A percentile compares a stretch with the other conserved stretches of the same genome.
phyloP scores from a whole-genome alignment of 164 flowering plant genomes.

The Santalum album region DNA sequence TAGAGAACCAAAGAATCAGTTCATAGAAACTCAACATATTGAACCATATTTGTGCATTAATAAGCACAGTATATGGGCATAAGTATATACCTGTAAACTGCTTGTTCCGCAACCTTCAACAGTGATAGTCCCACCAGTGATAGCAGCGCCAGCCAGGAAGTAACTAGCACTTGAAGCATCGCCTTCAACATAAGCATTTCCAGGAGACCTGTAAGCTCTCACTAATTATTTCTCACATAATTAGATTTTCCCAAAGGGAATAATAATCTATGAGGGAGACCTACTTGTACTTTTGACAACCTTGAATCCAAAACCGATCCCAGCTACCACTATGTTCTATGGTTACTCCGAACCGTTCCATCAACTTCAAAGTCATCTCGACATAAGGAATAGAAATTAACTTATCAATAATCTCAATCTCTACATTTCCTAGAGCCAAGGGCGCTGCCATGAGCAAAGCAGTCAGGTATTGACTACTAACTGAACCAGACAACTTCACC shows the following conservation, averaged over 20 bases:
- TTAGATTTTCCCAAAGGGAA: background rate
- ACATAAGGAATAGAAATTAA: conserved; percentile 93
- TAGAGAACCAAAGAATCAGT: background rate
- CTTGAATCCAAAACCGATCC: conserved; percentile 72
- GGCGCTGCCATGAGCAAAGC: conserved; percentile 99
- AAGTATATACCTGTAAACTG: conserved; percentile 78
- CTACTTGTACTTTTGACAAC: conserved; percentile 96
- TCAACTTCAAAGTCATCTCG: conserved; percentile 93
- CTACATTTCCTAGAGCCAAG: conserved; percentile 87
- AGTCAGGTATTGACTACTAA: conserved; percentile 95
- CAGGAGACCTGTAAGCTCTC: conserved; percentile 64
- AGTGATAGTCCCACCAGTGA: conserved; percentile 95
- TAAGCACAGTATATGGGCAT: background rate
- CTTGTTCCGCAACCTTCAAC: conserved; percentile 98
- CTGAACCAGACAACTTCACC: conserved; percentile 93
- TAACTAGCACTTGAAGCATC: conserved; percentile 99
- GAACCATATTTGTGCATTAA: background rate
- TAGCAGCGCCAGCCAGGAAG: conserved; percentile 96
- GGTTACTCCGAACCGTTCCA: conserved; percentile 85
- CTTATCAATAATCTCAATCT: conserved; percentile 89
- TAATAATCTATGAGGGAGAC: conserved; percentile 12
- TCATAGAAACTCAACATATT: background rate
- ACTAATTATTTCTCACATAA: background rate
- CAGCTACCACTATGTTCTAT: conserved; percentile 73
- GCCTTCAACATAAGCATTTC: conserved; percentile 93